Evolutionary conservation across 2,329 filamentous ascomycete species (phyloP).

Genomic region (Hymenoscyphus albidus): DNA sequence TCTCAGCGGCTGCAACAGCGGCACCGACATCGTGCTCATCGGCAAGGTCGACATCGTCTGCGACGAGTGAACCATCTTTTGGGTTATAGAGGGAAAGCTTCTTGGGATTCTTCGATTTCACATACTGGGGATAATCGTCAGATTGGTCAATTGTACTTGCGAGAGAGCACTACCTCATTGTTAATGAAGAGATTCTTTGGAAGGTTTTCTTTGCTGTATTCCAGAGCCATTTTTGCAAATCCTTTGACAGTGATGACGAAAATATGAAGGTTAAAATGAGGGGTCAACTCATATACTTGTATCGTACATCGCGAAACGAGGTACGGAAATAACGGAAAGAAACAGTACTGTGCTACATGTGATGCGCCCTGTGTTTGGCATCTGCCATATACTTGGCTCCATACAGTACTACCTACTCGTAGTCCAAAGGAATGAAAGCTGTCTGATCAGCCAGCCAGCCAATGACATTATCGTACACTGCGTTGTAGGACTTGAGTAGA

Average conservation of each 20-base stretch:
- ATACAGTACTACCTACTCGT: no score
- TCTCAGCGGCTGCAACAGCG: conserved; percentile 43
- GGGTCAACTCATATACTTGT: neutral
- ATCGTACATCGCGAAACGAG: neutral
- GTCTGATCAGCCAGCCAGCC: neutral
- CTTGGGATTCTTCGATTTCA: conserved; percentile 41
- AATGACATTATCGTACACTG: no score
- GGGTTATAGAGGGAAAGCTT: conserved; percentile 49
- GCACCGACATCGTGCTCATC: conserved; percentile 43
- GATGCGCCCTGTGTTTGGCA: no score
- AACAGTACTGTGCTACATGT: neutral
- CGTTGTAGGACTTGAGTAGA: no score
- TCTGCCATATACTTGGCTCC: no score
- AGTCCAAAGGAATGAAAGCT: neutral
- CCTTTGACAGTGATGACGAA: neutral
- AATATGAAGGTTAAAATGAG: neutral
- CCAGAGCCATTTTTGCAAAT: conserved; percentile 27
- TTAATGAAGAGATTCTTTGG: conserved; percentile 47
- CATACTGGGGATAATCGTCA: conserved; percentile 13
- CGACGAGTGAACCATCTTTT: conserved; percentile 45
- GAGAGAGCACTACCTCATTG: conserved; percentile 38
- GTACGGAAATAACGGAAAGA: neutral
- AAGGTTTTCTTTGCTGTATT: conserved; percentile 36
- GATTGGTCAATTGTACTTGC: neutral
- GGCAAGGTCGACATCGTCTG: conserved; percentile 42